Evolutionary conservation across 2,329 filamentous ascomycete genomes (phyloP), one percentile per base, ranked within the genome.

Genomic region (Daldinia sp.): DNA sequence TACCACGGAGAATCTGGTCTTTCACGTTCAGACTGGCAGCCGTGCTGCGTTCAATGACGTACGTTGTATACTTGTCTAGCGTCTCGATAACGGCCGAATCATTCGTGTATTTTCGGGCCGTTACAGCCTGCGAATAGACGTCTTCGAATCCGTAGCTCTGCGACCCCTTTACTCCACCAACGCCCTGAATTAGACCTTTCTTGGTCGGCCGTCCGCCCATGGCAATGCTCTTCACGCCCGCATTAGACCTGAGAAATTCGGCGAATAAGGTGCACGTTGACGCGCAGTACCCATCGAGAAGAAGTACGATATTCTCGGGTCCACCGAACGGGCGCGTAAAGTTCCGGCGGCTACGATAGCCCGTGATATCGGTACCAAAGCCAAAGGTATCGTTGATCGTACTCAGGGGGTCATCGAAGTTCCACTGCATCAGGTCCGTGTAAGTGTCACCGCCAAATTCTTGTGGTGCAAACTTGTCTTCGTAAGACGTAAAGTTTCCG

Each of bases 231-330:
- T 84, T 84, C n/a, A 89, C 84, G 37, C 84, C 83, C 23, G 80
- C 86, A 66, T 87, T 81, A 28, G 82, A 77, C 26, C 82, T 82
- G 72, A 89, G 79, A 72, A 89, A 82, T 70, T 89, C 85, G 10
- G 82, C 82, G 68, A 88, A 87, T 3, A 88, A 79, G 3, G 86
- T 84, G 78, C 88, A 90, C 2, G 87, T 86, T 0, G 86, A 88
- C 23, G 84, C 84, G 75, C 88, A 90, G 72, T 85, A 83, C 37
- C 87, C 87, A 72, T 89, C 88, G 58, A 85, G 84, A n/a, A 89
- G 80, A 18, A 90, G 77, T 44, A 89, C 80, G 50, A 90, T 84
- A 74, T 90, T 84, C 64, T 89, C 85, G 2, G 87, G 77, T 1
- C 75, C 80, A 0, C 80, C 81, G 74, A 90, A 90, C 1, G 87